Percentiles rank a stretch among this genome's conserved stretches.
Evolutionary conservation across 2,329 filamentous ascomycete species (phyloP).

Genomic region (Juglanconis oblonga): DNA sequence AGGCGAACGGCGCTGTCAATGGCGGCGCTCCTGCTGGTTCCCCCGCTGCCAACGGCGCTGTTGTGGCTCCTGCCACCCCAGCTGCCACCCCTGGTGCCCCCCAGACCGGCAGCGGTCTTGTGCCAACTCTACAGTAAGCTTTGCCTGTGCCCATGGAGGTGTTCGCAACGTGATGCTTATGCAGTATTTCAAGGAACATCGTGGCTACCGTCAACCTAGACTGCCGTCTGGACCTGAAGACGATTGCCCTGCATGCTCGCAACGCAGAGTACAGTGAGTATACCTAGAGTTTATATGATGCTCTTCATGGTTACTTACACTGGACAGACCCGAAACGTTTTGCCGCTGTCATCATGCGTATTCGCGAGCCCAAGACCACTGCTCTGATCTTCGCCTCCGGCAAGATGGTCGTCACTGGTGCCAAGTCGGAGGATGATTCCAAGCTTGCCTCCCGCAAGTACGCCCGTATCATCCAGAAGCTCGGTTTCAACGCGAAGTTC

Average conservation of each 20-base stretch:
- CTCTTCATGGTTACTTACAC: conserved; percentile 13
- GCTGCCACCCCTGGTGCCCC: conserved; percentile 85
- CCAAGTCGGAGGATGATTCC: conserved; percentile 96
- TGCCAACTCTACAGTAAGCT: conserved; percentile 96
- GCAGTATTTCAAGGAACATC: conserved; percentile 77
- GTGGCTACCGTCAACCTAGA: conserved; percentile 98
- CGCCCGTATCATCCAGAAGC: conserved; percentile 98
- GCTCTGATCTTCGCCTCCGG: conserved; percentile 96
- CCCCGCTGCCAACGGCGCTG: conserved; percentile 65
- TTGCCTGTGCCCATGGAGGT: conserved; percentile 37
- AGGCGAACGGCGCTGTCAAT: conserved; percentile 46
- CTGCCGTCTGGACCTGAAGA: conserved; percentile 97
- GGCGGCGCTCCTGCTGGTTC: conserved; percentile 49
- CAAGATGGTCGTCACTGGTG: conserved; percentile 99
- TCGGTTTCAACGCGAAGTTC: conserved; percentile 99
- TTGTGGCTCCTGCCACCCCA: conserved; percentile 85
- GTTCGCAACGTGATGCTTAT: conserved; percentile 50
- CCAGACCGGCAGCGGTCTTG: conserved; percentile 82
- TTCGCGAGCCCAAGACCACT: conserved; percentile 97
- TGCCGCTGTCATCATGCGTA: conserved; percentile 98
- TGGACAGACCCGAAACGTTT: conserved; percentile 66
- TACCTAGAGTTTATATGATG: conserved; percentile 3
- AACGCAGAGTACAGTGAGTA: conserved; percentile 83
- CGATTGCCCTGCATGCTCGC: conserved; percentile 94
- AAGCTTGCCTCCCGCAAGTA: conserved; percentile 97